phyloP scores from a whole-genome alignment of 2,329 filamentous ascomycete genomes.

The Aureobasidium zeae region DNA sequence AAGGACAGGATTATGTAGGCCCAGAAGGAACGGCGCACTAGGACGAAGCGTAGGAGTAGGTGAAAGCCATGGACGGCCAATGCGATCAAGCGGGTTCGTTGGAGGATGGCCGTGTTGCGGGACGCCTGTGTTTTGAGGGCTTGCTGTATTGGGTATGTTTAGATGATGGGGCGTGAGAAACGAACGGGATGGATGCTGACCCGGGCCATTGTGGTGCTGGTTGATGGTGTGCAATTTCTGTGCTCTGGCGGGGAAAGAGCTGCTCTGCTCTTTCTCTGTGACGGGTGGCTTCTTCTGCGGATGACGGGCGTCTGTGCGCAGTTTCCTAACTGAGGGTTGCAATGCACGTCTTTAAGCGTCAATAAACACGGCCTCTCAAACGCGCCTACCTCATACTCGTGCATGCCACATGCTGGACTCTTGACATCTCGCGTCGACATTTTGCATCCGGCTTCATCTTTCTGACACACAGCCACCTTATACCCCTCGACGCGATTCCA shows the following conservation, averaged over 20 bases:
- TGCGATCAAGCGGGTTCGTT: conserved; percentile 71
- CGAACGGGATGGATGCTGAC: neutral
- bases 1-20: conserved; percentile 63
- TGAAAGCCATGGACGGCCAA: conserved; percentile 64
- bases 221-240: neutral
- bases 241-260: neutral
- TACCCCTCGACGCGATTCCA: neutral
- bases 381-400: conserved; percentile 2
- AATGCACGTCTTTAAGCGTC: neutral
- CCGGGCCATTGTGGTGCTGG: conserved; percentile 1
- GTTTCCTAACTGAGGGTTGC: conserved; percentile 6
- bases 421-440: neutral
- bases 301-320: conserved; percentile 1
- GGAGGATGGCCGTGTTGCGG: conserved; percentile 67
- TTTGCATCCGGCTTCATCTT: neutral
- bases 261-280: neutral
- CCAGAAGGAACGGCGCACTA: conserved; percentile 43
- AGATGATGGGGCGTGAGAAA: neutral
- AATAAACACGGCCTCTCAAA: conserved; percentile 9
- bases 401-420: neutral
- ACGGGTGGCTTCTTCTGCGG: neutral
- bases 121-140: conserved; percentile 57
- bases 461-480: neutral
- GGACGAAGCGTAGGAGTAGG: conserved; percentile 56
- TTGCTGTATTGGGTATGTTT: conserved; percentile 32